phyloP scores from a whole-genome alignment of 345 rosid species.

The Hevea brasiliensis region DNA sequence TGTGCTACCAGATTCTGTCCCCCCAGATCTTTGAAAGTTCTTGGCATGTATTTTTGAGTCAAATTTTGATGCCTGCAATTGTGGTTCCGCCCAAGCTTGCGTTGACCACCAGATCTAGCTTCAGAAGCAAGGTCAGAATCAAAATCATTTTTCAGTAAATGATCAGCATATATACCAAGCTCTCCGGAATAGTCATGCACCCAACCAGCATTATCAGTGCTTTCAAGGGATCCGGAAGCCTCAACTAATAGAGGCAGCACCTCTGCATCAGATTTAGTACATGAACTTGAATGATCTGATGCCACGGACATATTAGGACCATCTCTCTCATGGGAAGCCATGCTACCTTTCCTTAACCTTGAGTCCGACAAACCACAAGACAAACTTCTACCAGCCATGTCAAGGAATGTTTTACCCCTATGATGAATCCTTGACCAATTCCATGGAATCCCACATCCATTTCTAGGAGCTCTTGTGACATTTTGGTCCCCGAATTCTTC shows the following conservation, averaged over 20 bases:
- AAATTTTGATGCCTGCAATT: slow-evolving; percentile 67
- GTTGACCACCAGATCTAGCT: slow-evolving; percentile 63
- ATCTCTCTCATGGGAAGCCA: slow-evolving; percentile 53
- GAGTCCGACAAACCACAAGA: slow-evolving; percentile 89
- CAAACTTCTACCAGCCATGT: slow-evolving; percentile 91
- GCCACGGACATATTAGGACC: slow-evolving; percentile 55
- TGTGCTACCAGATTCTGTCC: slow-evolving; percentile 89
- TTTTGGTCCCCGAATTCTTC: slow-evolving; percentile 47
- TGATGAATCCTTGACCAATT: slow-evolving; percentile 98
- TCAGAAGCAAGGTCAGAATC: slow-evolving; percentile 81
- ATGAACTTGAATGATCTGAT: slow-evolving; percentile 60
- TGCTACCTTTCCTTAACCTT: slow-evolving; percentile 53
- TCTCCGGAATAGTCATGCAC: slow-evolving; percentile 93
- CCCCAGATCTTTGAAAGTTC: slow-evolving; percentile 66
- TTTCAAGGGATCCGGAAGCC: slow-evolving; percentile 59
- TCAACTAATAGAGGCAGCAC: slow-evolving; percentile 72
- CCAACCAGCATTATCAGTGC: slow-evolving; percentile 70
- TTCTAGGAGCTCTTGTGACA: slow-evolving; percentile 65
- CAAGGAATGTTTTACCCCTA: slow-evolving; percentile 74
- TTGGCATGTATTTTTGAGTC: slow-evolving; percentile 84
- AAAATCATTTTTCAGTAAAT: slow-evolving; percentile 61
- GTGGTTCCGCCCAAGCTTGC: slow-evolving; percentile 32
- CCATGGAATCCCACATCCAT: slow-evolving; percentile 94
- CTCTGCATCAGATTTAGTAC: slow-evolving; percentile 51
- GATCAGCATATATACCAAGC: slow-evolving; percentile 80